Evolutionary conservation across 495 filamentous ascomycete species (phyloP), one percentile per base, ranked within the genome.

Genomic region (Pseudevernia furfuracea): DNA sequence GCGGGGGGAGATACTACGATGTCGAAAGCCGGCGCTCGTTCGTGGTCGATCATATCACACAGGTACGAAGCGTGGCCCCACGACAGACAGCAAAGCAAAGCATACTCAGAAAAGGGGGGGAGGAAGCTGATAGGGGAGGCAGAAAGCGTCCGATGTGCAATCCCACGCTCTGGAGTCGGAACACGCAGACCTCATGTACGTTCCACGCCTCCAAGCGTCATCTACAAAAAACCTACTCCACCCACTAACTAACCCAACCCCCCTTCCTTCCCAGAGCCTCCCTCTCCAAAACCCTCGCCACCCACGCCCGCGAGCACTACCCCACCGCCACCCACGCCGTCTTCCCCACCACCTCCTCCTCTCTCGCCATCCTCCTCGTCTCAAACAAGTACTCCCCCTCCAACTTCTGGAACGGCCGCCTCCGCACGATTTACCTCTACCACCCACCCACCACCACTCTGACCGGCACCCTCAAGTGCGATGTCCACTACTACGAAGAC

Each of bases 401-500:
- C 71, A 99, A 99, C 80, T 97, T 89, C 82, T 99, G 95, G 90
- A 97, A 96, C 78, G 95, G 95, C 56, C 90, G 95, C 63, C 97
- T 92, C 88, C 91, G 95, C 65, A 90, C 90, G 48, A 82, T 86
- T 58, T 97, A 97, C 78, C 83, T 87, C 73, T 88, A 89, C 76
- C 79, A 81, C 66, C 88, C 88, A 15, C 76, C 85, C 9, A 84
- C 77, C 60, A 83, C 72, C 72, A 81, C 74, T 55, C 77, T 92
- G 17, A 79, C 81, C 15, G 89, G 89, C 60, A 79, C 76, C 61
- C 82, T 92, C 72, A 88, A 89, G 68, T 88, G 92, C 39, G 89
- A 94, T 72, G 93, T 99, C 55, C 95, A 99, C 81, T 99, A 99
- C 83, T 99, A 97, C 81, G 95, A 99, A 77, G 95, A 99, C 76